These are phyloP conservation scores for Tolypocladium pustulatum DNA, from an alignment of 2,329 filamentous ascomycete species.

Conservation along the genomic window DNA sequence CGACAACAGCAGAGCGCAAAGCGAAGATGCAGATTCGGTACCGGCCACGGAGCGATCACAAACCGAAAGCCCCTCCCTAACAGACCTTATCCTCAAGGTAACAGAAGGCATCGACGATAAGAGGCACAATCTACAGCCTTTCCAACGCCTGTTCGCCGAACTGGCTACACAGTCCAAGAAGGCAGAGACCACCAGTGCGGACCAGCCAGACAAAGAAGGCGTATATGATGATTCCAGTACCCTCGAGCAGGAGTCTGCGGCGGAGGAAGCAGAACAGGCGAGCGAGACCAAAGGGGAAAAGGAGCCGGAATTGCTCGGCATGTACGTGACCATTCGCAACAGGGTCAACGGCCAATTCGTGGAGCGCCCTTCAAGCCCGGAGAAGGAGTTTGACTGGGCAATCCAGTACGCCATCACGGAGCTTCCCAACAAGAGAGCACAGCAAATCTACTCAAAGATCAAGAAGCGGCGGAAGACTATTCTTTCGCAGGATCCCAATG, in stretches of 20 bases:
- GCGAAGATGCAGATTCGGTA: not conserved
- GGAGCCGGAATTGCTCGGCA: slow-evolving; percentile 33
- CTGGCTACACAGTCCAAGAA: slow-evolving; percentile 29
- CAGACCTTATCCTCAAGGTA: slow-evolving; percentile 42
- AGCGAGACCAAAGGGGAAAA: not conserved
- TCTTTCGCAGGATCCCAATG: slow-evolving; percentile 29
- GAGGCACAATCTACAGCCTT: slow-evolving; percentile 30
- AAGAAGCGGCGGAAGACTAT: slow-evolving; percentile 43
- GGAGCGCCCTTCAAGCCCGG: slow-evolving; percentile 43
- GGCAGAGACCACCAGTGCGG: not conserved
- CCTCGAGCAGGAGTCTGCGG: not conserved
- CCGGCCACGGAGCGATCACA: slow-evolving; percentile 1
- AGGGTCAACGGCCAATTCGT: slow-evolving; percentile 57
- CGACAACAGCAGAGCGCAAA: not conserved
- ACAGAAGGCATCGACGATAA: slow-evolving; percentile 33
- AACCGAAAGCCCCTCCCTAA: slow-evolving; percentile 19
- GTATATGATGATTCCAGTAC: not conserved
- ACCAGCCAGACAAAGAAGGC: not conserved
- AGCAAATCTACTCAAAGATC: slow-evolving; percentile 42
- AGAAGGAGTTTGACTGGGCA: slow-evolving; percentile 43
- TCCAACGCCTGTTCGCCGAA: slow-evolving; percentile 40
- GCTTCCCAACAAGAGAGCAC: slow-evolving; percentile 33
- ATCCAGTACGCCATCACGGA: slow-evolving; percentile 73
- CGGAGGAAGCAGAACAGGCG: not conserved
- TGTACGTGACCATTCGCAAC: slow-evolving; percentile 64